Evolutionary conservation across 176 grass and related monocot species (phyloP), one percentile per base, ranked within the genome.

Genomic region (Avena insularis): DNA sequence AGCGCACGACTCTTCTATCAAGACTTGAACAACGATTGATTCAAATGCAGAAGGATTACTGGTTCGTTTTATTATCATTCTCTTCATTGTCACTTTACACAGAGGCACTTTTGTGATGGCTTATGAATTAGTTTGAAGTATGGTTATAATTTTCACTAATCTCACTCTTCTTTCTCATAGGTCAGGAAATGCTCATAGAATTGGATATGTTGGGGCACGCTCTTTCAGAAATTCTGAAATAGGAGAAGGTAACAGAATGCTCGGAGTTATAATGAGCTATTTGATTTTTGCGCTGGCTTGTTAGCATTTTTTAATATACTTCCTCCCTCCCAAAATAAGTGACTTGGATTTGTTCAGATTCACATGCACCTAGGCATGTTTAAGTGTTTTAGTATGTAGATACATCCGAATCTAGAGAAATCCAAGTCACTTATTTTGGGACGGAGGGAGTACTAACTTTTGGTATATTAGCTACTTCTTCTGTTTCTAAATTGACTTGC

Each of bases 11-110:
- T 78, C 95, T 99, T 91, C 92, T 98, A 71, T 63, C 86, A 63
- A 94, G 97, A 91, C 94, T 99, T 60, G 97, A 96, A 81, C 3
- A 83, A 83, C 92, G 91, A 75, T 84, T 99, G 75, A 35, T 94
- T 88, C 94, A 93, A 82, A 96, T 99, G 94, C 97, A 99, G 72
- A 99, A 96, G 83, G 80, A 91, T 77, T 99, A 99, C 77, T 99
- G 97, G 97, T 96, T 80, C 3, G 81, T 93, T 64, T 90, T 49
- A 51, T 79, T 60, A n/a, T 38, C 19, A 59, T 21, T 88, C 10
- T 40, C 35, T 87, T 80, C 9, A 5, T 84, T 84, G 7, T 59
- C 21, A 55, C 76, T 31, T 57, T 58, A 35, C 47, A 79, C 70
- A 66, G 9, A 59, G 69, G 56, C 74, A 66, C n/a, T 86, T 84